A percentile compares a stretch with the other conserved stretches of the same genome.
Conservation (phyloP, 108 stramenopile species). For the Phaeodactylum tricornutum region DNA sequence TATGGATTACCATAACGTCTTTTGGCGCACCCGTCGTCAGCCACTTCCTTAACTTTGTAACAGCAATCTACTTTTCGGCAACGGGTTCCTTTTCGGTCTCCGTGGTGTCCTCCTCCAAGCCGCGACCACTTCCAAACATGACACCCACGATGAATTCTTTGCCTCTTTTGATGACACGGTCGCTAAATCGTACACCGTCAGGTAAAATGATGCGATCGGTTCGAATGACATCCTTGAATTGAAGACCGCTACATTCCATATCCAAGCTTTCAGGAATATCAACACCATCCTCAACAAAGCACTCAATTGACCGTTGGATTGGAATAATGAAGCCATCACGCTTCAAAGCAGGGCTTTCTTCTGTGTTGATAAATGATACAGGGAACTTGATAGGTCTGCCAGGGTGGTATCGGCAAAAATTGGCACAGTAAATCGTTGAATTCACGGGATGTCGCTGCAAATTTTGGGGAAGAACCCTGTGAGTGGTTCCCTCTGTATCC, state of each 20-base stretch:
- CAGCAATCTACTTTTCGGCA: no score
- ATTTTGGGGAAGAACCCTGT: slow-evolving; percentile 59
- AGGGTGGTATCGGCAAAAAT: slow-evolving; percentile 66
- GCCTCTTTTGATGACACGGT: slow-evolving; percentile 22
- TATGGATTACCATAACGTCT: no score
- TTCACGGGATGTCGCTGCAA: slow-evolving; percentile 67
- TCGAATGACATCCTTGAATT: slow-evolving; percentile 58
- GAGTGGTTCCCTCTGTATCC: slow-evolving; percentile 46
- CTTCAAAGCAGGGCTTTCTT: slow-evolving; percentile 75
- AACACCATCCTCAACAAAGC: slow-evolving; percentile 58
- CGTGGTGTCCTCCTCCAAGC: no score
- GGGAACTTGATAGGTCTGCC: slow-evolving; percentile 65
- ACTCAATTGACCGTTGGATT: slow-evolving; percentile 47
- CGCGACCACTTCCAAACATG: no score
- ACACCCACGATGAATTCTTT: no score
- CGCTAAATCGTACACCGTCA: slow-evolving; percentile 46
- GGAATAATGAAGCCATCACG: slow-evolving; percentile 69
- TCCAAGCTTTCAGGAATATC: slow-evolving; percentile 67
- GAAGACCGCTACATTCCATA: slow-evolving; percentile 66
- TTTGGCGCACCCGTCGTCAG: no score
- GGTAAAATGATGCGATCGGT: slow-evolving; percentile 65
- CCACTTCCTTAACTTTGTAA: no score
- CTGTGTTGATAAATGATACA: slow-evolving; percentile 48
- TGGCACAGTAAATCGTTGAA: slow-evolving; percentile 59
- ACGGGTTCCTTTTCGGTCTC: no score